A percentile compares a stretch with the other conserved stretches of the same genome.
Conservation (phyloP, 257 asterid species). For the Nicotiana tabacum region DNA sequence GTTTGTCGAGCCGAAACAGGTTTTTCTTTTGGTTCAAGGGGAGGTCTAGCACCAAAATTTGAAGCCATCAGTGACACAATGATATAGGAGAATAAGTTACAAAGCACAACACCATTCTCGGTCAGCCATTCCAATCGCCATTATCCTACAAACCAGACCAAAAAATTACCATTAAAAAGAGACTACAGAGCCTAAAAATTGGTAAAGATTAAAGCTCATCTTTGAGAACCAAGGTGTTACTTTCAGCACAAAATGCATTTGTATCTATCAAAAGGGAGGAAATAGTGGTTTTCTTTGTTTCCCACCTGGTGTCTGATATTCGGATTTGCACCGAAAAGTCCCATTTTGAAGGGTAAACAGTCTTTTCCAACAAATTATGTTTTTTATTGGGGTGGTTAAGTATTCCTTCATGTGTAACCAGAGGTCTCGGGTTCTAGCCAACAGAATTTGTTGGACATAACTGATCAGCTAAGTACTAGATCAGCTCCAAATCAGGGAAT, state of each 20-base stretch:
- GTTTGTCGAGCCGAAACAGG: constrained; percentile 12
- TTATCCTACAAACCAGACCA: not conserved
- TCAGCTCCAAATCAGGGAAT: not conserved
- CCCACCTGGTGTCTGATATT: too few species aligned
- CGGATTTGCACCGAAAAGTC: too few species aligned
- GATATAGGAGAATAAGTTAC: constrained; percentile 1
- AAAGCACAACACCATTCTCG: not conserved
- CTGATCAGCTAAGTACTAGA: not conserved
- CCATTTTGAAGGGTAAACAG: too few species aligned
- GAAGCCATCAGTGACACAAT: constrained; percentile 22
- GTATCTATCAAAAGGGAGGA: not conserved
- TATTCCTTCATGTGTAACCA: too few species aligned
- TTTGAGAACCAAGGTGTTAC: not conserved
- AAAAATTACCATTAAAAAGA: not conserved
- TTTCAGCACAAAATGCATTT: not conserved
- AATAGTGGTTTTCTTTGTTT: not conserved
- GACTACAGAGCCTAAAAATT: not conserved
- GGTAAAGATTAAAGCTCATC: not conserved
- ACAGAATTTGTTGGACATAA: not conserved
- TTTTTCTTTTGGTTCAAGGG: constrained; percentile 6
- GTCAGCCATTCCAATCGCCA: not conserved
- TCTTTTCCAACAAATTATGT: too few species aligned
- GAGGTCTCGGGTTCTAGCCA: too few species aligned
- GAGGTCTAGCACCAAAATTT: constrained; percentile 15
- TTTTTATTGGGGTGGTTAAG: too few species aligned